Evolutionary conservation across 805 yeast species (phyloP).

Genomic region (Saturnispora kantuleensis): DNA sequence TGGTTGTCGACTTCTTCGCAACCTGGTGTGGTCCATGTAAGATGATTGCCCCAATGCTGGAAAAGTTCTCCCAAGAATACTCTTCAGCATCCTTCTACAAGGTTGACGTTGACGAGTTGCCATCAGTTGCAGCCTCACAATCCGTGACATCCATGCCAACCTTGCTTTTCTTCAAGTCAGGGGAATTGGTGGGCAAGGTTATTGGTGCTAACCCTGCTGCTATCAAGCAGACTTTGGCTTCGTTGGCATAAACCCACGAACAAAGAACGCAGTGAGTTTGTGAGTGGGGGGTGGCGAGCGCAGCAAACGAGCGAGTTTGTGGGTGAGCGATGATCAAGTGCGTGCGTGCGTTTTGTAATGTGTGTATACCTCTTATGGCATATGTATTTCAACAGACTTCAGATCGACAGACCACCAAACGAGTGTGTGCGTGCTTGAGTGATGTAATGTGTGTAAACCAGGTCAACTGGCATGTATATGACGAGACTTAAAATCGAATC

Average conservation of each 20-base stretch:
- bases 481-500: too few relatives aligned
- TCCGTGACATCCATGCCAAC: slow-evolving; percentile 53
- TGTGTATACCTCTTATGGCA: too few relatives aligned
- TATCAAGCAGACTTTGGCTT: slow-evolving; percentile 49
- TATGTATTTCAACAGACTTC: too few relatives aligned
- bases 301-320: too few relatives aligned
- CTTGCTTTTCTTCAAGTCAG: slow-evolving; percentile 67
- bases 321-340: too few relatives aligned
- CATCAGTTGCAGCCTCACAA: slow-evolving; percentile 61
- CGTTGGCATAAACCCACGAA: slow-evolving; percentile 19
- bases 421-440: too few relatives aligned
- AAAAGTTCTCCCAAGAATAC: slow-evolving; percentile 65
- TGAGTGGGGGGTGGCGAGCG: too few relatives aligned
- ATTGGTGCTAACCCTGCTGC: slow-evolving; percentile 88
- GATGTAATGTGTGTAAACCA: too few relatives aligned
- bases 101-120: slow-evolving; percentile 83
- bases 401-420: too few relatives aligned
- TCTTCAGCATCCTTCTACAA: slow-evolving; percentile 67
- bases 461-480: too few relatives aligned
- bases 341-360: too few relatives aligned
- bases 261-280: too few relatives aligned
- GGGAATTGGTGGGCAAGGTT: slow-evolving; percentile 67
- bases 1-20: slow-evolving; percentile 93
- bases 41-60: slow-evolving; percentile 90
- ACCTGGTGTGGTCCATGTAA: slow-evolving; percentile 99